A percentile compares a stretch with the other conserved stretches of the same genome.
Conservation (phyloP, 2,329 filamentous ascomycete genomes). For the Fusarium chuoi region DNA sequence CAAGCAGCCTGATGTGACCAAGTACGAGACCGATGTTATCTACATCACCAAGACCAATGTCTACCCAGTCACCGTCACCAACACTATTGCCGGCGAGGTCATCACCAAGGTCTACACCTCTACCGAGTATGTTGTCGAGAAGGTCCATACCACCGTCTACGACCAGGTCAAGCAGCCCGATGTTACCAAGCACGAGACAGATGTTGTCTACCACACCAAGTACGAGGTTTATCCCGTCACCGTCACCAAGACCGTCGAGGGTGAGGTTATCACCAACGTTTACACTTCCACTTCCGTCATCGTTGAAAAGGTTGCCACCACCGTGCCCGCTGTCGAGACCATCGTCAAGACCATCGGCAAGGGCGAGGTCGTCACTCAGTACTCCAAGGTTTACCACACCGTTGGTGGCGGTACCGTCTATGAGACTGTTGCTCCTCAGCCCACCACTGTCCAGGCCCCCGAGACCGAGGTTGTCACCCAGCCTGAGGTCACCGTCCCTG, state of each 20-base stretch:
- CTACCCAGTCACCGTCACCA: constrained; percentile 54
- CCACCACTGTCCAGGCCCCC: constrained; percentile 42
- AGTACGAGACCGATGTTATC: constrained; percentile 46
- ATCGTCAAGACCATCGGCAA: constrained; percentile 39
- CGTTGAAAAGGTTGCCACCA: constrained; percentile 53
- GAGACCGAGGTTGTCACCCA: constrained; percentile 38
- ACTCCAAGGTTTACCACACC: constrained; percentile 42
- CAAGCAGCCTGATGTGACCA: constrained; percentile 48
- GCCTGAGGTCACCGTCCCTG: constrained; percentile 36
- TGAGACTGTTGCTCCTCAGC: constrained; percentile 47
- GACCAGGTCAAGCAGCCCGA: constrained; percentile 53
- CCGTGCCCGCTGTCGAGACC: constrained; percentile 48
- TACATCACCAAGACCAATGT: constrained; percentile 56
- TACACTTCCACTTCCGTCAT: constrained; percentile 42
- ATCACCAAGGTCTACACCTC: constrained; percentile 43
- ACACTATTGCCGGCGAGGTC: constrained; percentile 44
- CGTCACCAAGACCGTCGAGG: constrained; percentile 47
- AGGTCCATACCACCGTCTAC: constrained; percentile 48
- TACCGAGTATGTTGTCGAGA: constrained; percentile 45
- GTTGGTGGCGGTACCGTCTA: constrained; percentile 42
- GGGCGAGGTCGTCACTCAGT: constrained; percentile 38
- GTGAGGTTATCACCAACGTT: constrained; percentile 38
- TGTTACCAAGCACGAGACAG: constrained; percentile 46
- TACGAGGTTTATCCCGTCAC: constrained; percentile 57
- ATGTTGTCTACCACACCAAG: constrained; percentile 53